Evolutionary conservation across 2,329 filamentous ascomycete genomes (phyloP).

Genomic region (Pyrenochaeta sp.): DNA sequence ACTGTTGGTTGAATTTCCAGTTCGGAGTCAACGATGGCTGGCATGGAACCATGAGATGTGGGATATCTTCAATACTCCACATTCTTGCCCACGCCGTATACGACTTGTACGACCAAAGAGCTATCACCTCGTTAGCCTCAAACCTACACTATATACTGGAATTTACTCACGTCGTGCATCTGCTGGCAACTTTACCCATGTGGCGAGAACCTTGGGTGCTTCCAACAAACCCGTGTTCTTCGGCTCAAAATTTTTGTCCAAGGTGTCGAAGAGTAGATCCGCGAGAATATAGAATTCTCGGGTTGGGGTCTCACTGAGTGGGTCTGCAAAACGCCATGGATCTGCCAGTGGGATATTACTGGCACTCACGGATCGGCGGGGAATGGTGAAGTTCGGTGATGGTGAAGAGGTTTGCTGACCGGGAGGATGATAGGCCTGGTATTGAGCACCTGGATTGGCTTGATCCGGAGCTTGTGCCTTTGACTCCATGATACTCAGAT

Average conservation of each 20-base stretch:
- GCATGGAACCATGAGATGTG: conserved; percentile 44
- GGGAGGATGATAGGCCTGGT: conserved; percentile 39
- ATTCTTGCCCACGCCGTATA: conserved; percentile 41
- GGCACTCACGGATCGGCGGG: conserved; percentile 38
- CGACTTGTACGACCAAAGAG: conserved; percentile 35
- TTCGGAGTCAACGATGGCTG: conserved; percentile 33
- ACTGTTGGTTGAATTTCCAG: conserved; percentile 38
- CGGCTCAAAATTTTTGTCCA: conserved; percentile 45
- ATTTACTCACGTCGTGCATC: conserved; percentile 36
- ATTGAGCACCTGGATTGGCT: conserved; percentile 19
- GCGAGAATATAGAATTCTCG: conserved; percentile 47
- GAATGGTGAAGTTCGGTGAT: conserved; percentile 31
- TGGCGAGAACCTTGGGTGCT: conserved; percentile 41
- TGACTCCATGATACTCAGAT: conserved; percentile 25
- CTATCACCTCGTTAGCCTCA: conserved; percentile 16
- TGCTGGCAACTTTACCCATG: conserved; percentile 38
- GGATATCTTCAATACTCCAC: conserved; percentile 44
- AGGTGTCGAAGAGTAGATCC: conserved; percentile 42
- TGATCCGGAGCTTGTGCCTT: conserved; percentile 15
- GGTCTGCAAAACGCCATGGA: conserved; percentile 45
- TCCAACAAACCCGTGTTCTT: conserved; percentile 45
- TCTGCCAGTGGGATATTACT: conserved; percentile 39
- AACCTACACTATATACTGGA: neutral
- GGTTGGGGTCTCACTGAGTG: conserved; percentile 41
- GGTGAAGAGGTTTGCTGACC: conserved; percentile 22